phyloP scores from a whole-genome alignment of 257 asterid species.

The Solanum chmielewskii region DNA sequence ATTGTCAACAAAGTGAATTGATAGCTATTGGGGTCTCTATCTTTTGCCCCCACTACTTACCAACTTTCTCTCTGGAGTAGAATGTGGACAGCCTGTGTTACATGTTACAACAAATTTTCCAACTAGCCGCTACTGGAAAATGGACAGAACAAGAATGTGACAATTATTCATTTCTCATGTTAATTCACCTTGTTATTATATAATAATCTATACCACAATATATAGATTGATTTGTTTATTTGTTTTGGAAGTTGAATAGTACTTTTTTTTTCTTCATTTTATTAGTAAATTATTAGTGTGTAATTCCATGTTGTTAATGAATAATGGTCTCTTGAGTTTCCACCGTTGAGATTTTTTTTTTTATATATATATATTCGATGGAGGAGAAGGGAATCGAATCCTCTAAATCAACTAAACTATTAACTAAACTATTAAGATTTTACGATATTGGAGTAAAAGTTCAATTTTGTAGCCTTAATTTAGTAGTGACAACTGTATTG shows the following conservation, averaged over 20 bases:
- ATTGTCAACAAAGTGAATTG: not conserved
- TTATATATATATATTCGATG: not conserved
- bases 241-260: not conserved
- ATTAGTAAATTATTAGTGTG: not conserved
- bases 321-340: not conserved
- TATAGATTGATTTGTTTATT: not conserved
- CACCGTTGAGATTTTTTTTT: not conserved
- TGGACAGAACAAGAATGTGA: not conserved
- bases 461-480: not conserved
- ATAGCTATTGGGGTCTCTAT: not conserved
- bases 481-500: not conserved
- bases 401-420: too few relatives aligned
- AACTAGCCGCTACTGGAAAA: not conserved
- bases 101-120: not conserved
- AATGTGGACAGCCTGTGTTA: constrained; percentile 5
- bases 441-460: not conserved
- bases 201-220: not conserved
- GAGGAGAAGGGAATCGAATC: not conserved
- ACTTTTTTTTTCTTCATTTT: too few relatives aligned
- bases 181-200: not conserved
- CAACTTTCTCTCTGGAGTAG: not conserved
- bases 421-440: too few relatives aligned
- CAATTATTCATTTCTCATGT: not conserved
- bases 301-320: not conserved
- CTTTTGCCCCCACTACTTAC: not conserved